Percentiles rank a stretch among this genome's conserved stretches.
phyloP scores from a whole-genome alignment of 73 alveolate species.

The Tetrahymena elliotti region DNA sequence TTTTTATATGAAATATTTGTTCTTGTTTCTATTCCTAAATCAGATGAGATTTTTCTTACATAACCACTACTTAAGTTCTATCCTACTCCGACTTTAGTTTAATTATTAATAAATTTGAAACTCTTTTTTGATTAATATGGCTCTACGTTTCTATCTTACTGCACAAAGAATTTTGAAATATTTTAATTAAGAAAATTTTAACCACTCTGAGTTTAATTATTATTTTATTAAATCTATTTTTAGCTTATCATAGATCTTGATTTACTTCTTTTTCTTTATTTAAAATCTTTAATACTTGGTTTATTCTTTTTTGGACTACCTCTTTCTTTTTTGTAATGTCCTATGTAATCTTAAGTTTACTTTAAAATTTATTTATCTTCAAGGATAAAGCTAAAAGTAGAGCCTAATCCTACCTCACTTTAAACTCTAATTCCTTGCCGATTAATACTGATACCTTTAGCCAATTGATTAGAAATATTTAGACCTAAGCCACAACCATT shows the following conservation, averaged over 20 bases:
- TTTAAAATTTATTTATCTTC: neutral
- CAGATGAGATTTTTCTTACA: neutral
- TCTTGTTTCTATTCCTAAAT: neutral
- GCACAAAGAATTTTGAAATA: neutral
- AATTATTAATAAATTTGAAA: neutral
- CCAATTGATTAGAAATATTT: neutral
- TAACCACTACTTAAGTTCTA: neutral
- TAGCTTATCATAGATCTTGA: neutral
- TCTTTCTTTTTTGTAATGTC: neutral
- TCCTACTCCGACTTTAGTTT: neutral
- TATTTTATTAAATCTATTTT: neutral
- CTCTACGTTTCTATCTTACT: neutral
- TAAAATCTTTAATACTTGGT: neutral
- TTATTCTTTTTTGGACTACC: neutral
- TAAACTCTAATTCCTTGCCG: neutral
- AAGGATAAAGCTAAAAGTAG: neutral
- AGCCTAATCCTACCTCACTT: neutral
- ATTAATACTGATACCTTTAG: neutral
- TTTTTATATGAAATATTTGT: neutral
- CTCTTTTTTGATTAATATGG: neutral
- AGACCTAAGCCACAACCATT: neutral
- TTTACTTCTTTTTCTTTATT: neutral
- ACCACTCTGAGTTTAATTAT: neutral
- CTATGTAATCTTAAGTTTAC: neutral
- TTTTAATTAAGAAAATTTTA: neutral